phyloP scores from a whole-genome alignment of 768 basidiomycete genomes.

The Mycena capillaripes region DNA sequence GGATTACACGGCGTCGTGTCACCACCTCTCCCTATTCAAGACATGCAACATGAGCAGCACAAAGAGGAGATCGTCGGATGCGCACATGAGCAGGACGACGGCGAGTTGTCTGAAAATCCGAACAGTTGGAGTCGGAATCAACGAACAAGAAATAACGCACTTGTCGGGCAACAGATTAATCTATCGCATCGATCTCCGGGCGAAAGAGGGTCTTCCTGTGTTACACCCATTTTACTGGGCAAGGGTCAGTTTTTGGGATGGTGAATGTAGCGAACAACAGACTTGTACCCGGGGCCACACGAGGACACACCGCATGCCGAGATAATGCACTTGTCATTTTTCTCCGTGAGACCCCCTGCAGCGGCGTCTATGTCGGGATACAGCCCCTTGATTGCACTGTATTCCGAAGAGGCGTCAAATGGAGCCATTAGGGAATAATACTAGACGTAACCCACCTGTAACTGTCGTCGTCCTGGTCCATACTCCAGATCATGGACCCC shows the following conservation, averaged over 20 bases:
- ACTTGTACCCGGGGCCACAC: conserved; percentile 6
- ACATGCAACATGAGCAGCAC: not conserved
- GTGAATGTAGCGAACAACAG: too few species aligned
- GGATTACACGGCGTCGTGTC: conserved; percentile 3
- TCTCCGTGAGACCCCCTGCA: not conserved
- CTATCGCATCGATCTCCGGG: too few species aligned
- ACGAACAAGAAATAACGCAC: too few species aligned
- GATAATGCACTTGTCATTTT: not conserved
- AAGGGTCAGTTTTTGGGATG: too few species aligned
- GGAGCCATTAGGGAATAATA: not conserved
- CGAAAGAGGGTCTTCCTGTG: too few species aligned
- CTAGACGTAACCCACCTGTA: not conserved
- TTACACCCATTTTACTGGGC: too few species aligned
- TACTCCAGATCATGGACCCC: conserved; percentile 18
- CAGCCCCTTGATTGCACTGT: conserved; percentile 1
- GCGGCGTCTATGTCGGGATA: not conserved
- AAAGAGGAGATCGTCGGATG: not conserved
- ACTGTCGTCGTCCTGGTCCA: conserved; percentile 20
- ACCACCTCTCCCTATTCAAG: conserved; percentile 5
- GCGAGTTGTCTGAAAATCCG: too few species aligned
- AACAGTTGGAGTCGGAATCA: too few species aligned
- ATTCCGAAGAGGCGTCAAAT: not conserved
- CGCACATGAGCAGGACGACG: not conserved
- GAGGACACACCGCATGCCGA: not conserved
- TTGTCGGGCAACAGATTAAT: too few species aligned